Base-by-base conservation (phyloP, 2,329 filamentous ascomycete genomes). In the Penicillium sp. region DNA sequence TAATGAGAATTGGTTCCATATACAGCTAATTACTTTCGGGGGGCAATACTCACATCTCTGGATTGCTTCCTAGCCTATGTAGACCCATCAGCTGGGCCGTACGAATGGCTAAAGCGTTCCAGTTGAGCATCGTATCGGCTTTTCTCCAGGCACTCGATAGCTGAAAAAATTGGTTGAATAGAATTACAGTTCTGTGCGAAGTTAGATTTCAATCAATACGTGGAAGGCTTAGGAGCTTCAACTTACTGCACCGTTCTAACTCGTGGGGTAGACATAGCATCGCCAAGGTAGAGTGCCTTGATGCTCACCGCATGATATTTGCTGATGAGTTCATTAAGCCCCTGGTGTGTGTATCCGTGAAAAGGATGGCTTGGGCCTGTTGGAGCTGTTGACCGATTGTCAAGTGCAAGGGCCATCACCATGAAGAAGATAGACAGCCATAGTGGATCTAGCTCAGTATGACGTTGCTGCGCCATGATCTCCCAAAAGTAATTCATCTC, bases 61-160 rank as follows among this genome's bases (percentile, higher is more conserved):
- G 48, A 14, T 50, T 50, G 48, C 14, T 39, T 35, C 48, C 48
- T 9, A 50, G 48, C 19, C 48, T 21, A 14, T 50, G 48, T 19
- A 50, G n/a, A 7, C 48, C 48, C 48, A 50, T 39, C 9, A 50
- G 14, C 16, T 50, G 48, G 10, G 48, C 48, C 29, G 48, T 50
- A n/a, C 48, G 48, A 39, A 50, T 50, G 16, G 48, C 48, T 33
- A 50, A 27, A 26, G 48, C 48, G n/a, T 50, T 50, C 48, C 48
- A 50, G 19, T 50, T 37, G 3, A 50, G 33, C 48, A 50, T 50
- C 23, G 37, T 50, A 39, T 50, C 48, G n/a, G 48, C 48, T 27
- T 50, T 50, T 27, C 48, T 31, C 48, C 48, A 50, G 21, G 48
- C 48, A 13, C 33, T 50, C 5, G 48, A 50, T 2, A 26, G 26